Evolutionary conservation across 768 basidiomycete species (phyloP).

Genomic region (Mycena galericulata): DNA sequence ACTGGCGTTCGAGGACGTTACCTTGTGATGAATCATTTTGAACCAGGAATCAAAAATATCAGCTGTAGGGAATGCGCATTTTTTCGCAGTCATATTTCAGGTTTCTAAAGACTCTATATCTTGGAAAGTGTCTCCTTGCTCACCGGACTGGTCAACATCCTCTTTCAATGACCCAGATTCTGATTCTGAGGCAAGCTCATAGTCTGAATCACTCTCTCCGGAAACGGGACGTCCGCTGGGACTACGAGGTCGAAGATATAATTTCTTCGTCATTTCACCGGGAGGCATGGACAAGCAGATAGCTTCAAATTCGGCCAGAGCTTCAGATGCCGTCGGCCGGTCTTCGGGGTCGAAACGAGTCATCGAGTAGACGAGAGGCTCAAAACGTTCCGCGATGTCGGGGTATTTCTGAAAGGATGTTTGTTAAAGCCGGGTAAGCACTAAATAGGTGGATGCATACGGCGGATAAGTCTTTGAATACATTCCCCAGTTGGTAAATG

Average conservation of each 20-base stretch:
- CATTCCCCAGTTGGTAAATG: conserved; percentile 42
- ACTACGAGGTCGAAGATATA: background rate
- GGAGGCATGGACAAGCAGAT: background rate
- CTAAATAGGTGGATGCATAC: background rate
- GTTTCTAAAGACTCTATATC: too few relatives aligned
- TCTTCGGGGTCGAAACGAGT: background rate
- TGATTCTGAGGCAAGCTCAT: background rate
- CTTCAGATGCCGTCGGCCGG: background rate
- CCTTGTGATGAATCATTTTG: too few relatives aligned
- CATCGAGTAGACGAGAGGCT: background rate
- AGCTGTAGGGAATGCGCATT: too few relatives aligned
- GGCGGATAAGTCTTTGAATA: background rate
- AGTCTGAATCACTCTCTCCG: background rate
- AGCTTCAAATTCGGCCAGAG: background rate
- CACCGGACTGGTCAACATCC: too few relatives aligned
- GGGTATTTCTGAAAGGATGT: background rate
- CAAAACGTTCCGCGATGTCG: background rate
- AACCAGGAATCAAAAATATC: too few relatives aligned
- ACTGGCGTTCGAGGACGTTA: too few relatives aligned
- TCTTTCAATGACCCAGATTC: too few relatives aligned
- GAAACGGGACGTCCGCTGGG: background rate
- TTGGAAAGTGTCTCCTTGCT: too few relatives aligned
- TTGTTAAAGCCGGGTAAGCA: background rate
- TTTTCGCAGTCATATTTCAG: too few relatives aligned
- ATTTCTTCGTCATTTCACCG: background rate